Conservation (phyloP, 768 basidiomycete genomes). For the Cystofilobasidium ferigula region DNA sequence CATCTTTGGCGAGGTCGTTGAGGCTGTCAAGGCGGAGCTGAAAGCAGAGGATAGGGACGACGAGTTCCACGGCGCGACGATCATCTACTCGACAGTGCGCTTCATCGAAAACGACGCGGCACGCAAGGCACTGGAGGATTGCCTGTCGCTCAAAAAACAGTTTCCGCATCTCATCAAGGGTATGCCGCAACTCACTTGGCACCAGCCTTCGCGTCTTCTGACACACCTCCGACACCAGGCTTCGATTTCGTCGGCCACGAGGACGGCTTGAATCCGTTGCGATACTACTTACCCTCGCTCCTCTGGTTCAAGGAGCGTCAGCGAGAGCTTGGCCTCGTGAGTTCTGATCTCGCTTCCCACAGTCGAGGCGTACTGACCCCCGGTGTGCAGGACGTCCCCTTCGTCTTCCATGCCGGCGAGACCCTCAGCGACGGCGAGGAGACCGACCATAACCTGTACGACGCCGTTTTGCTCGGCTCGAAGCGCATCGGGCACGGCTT, state of each 20-base stretch:
- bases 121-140: slow-evolving; percentile 60
- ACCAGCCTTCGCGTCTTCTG: background rate
- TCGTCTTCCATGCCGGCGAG: slow-evolving; percentile 70
- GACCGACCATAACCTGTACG: slow-evolving; percentile 63
- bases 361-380: background rate
- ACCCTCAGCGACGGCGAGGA: slow-evolving; percentile 59
- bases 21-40: slow-evolving; percentile 49
- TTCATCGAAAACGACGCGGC: slow-evolving; percentile 49
- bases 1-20: slow-evolving; percentile 47
- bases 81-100: slow-evolving; percentile 60
- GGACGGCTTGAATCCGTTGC: slow-evolving; percentile 37
- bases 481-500: slow-evolving; percentile 74
- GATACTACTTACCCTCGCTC: slow-evolving; percentile 52
- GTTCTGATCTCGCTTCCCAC: background rate
- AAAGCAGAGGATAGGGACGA: slow-evolving; percentile 47
- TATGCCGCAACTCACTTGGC: slow-evolving; percentile 28
- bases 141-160: slow-evolving; percentile 58
- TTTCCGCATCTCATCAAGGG: slow-evolving; percentile 65
- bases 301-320: slow-evolving; percentile 51
- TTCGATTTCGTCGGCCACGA: slow-evolving; percentile 76
- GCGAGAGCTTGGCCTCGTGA: slow-evolving; percentile 50
- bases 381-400: slow-evolving; percentile 33
- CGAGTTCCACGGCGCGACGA: slow-evolving; percentile 59
- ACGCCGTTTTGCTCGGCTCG: slow-evolving; percentile 65
- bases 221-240: slow-evolving; percentile 40